Evolutionary conservation across 768 basidiomycete species (phyloP), one percentile per base, ranked within the genome.

Genomic region (Lentinula edodes): DNA sequence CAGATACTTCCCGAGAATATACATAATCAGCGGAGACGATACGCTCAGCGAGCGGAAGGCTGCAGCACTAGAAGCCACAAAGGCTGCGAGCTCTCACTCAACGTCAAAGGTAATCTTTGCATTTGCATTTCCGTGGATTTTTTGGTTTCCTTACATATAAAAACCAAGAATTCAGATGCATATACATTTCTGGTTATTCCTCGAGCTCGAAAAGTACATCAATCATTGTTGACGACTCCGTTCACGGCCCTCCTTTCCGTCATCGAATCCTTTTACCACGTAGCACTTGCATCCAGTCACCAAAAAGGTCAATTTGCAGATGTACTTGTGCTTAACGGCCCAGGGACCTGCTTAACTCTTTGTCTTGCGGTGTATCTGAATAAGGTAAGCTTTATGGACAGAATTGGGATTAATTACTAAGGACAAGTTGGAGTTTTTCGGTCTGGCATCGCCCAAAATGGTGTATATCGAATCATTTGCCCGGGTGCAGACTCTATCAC

Each of bases 391-490:
- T 68, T 46, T 48, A 28, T 43, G 12, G 32, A 9, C 7, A 38
- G 2, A 50, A 20, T 34, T 53, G 1, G 15, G 15, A 56, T 38
- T 5, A 48, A 10, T 5, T 45, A n/a, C 58, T 50, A 10, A 59
- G 36, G 52, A 20, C 23, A 50, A 56, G n/a, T 56, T 20, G 23
- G 34, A 97, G 95, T 76, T 98, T 63, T 68, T 96, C 43, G 89
- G 89, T 32, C 72, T 95, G 39, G 77, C 79, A 20, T 82, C 87
- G 1, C 90, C 96, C 6, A 78, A 74, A 43, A 72, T 93, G 34
- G 83, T 99, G 56, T 99, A 97, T 70, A 80, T 98, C 43, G 97
- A 98, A 73, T 94, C 93, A 0, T 97, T 96, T 72, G 95, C 96
- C 7, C 88, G 96, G 5, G 93, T 95, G 1, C 78, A 75, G 18